Evolutionary conservation across 768 basidiomycete species (phyloP), one percentile per base, ranked within the genome.

Genomic region (Xerocomellus chrysenteron): DNA sequence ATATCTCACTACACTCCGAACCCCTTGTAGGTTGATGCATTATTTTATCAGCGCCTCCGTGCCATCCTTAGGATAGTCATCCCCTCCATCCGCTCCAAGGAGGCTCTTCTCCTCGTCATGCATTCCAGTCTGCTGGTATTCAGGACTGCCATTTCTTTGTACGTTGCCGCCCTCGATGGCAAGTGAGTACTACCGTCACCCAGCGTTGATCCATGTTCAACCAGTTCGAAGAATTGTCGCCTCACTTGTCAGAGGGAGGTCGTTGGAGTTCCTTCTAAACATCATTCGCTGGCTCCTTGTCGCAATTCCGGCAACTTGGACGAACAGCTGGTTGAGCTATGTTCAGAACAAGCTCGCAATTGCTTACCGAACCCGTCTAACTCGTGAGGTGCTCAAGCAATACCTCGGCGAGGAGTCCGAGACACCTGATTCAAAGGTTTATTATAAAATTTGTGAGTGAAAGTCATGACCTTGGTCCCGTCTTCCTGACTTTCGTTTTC

Each of bases 151-250:
- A 87, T 98, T 45, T 95, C 92, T 16, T 76, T 99, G 17, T 98
- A 97, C 67, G 94, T 99, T 47, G 96, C 96, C 7, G 84, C 90
- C 21, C 79, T 98, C 47, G 96, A 98, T 67, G 96, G 96, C 72
- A 88, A 84, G 90, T 92, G 64, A 61, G 85, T 77, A 16, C 52
- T 48, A 19, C 39, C 10, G 9, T 39, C 33, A 32, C 32, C 41
- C 52, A 40, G 32, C 48, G 16, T 41, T 9, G 39, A 30, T 45
- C 9, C 32, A 45, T 35, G 30, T 33, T 61, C 42, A 62, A 43
- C 24, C 17, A n/a, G 40, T 43, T 39, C 21, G 32, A 59, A 95
- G 93, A 68, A 98, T 98, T 62, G 96, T 98, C 5, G 92, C 95
- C 4, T 93, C 92, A 46, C 82, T 99, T 11, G 96, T 99, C 33